Percentiles rank a stretch among this genome's conserved stretches.
Conservation (phyloP, 768 basidiomycete species). For the Collybia mongolica region DNA sequence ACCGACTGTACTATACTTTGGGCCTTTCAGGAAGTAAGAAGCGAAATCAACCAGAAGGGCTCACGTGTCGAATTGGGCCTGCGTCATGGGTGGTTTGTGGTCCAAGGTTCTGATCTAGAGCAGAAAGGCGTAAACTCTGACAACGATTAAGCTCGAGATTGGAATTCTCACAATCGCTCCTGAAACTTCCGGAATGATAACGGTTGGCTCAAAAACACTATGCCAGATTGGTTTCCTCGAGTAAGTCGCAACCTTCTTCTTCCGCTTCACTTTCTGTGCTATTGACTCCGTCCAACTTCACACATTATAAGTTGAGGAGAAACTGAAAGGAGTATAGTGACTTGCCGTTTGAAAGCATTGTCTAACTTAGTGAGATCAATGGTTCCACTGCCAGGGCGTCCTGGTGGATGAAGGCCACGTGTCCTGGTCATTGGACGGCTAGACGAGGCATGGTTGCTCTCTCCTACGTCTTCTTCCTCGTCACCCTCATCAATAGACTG, state of each 20-base stretch:
- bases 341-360: constrained; percentile 76
- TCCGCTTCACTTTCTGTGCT: constrained; percentile 80
- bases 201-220: constrained; percentile 74
- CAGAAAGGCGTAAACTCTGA: constrained; percentile 5
- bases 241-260: constrained; percentile 69
- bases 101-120: constrained; percentile 75
- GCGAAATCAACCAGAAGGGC: constrained; percentile 19
- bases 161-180: constrained; percentile 34
- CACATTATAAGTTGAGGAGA: neutral
- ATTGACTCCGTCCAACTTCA: constrained; percentile 84
- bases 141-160: neutral
- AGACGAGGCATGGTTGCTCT: constrained; percentile 24
- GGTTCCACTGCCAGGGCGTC: constrained; percentile 46
- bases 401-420: constrained; percentile 33
- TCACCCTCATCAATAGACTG: constrained; percentile 40
- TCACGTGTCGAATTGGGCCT: constrained; percentile 70
- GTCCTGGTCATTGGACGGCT: constrained; percentile 17
- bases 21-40: neutral
- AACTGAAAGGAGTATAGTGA: constrained; percentile 1
- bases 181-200: constrained; percentile 30
- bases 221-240: constrained; percentile 74
- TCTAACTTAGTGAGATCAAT: constrained; percentile 82
- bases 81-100: constrained; percentile 74
- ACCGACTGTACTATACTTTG: constrained; percentile 64
- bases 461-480: constrained; percentile 34